These are phyloP conservation scores for Westerdykella sp. DNA, from an alignment of 2,329 filamentous ascomycete species.

Conservation along the genomic window DNA sequence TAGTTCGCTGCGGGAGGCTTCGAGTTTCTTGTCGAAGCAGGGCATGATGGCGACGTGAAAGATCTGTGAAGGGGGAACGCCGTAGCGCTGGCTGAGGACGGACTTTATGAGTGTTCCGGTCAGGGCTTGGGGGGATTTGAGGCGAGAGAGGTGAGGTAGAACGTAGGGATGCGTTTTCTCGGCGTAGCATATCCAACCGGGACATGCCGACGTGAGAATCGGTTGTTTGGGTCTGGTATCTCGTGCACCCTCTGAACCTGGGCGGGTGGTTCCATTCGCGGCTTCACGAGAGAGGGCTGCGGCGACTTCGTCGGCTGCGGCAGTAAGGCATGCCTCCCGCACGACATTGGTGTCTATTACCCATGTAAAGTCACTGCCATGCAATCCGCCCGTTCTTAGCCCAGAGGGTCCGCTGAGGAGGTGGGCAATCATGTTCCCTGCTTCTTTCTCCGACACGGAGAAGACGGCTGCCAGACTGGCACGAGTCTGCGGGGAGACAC, in stretches of 20 bases:
- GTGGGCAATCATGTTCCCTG: conserved; percentile 75
- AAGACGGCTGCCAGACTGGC: conserved; percentile 85
- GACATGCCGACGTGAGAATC: conserved; percentile 82
- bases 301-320: conserved; percentile 44
- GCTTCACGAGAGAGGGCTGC: conserved; percentile 27
- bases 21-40: conserved; percentile 98
- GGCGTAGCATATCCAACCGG: conserved; percentile 97
- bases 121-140: conserved; percentile 92
- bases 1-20: conserved; percentile 87
- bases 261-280: conserved; percentile 15
- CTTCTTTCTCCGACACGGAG: conserved; percentile 65
- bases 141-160: conserved; percentile 77
- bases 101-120: conserved; percentile 88
- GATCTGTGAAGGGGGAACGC: conserved; percentile 69
- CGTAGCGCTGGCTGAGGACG: conserved; percentile 64
- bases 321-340: conserved; percentile 73
- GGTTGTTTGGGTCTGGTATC: conserved; percentile 51
- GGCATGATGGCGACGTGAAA: conserved; percentile 98
- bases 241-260: conserved; percentile 29
- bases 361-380: conserved; percentile 77
- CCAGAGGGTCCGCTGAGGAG: conserved; percentile 67
- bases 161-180: conserved; percentile 97
- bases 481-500: conserved; percentile 83
- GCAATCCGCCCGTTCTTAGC: conserved; percentile 61
- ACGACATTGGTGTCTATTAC: conserved; percentile 83